Base-by-base conservation (phyloP, 23 red algal genomes). In the Gracilaria caudata region DNA sequence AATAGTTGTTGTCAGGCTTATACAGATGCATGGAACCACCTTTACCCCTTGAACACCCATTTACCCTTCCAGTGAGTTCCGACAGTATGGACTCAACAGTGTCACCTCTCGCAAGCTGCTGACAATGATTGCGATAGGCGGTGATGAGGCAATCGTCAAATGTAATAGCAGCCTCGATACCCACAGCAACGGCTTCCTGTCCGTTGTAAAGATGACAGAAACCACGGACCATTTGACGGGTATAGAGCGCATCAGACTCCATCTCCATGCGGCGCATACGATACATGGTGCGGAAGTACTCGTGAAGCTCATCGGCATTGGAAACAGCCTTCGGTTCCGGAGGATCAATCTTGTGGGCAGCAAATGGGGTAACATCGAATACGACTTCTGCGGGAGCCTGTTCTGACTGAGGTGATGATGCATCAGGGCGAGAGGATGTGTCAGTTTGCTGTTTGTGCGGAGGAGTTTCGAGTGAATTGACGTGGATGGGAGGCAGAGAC, bases 131-230 rank as follows among this genome's bases (percentile, higher is more conserved):
- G 39, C 96, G 90, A 60, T 98, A 98, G 13, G 96, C 92, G 28
- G 96, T 98, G 58, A 98, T 98, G 20, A 98, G 57, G 30, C 82
- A 92, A 64, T 98, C 96, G 4, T 93, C 83, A 60, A 63, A 95
- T 26, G 92, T 93, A 44, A 95, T 53, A 9, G 90, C 96, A 44
- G 87, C 86, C 39, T 94, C 86, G 33, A 98, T 92, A 54, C 96
- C 96, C 4, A 94, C 96, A 44, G 92, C 96, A 14, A 95, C 87
- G 21, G 96, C 96, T 73, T 98, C 96, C 81, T 98, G 96, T 19
- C 96, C 96, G 66, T 98, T 92, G 80, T 98, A 98, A 30, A 98
- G 79, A 72, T 98, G 96, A 60, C 96, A 98, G 77, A 98, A 98
- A 33, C 96, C 96, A 55, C 96, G 82, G 30, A 98, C 83, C 41